phyloP scores from a whole-genome alignment of 257 asterid species.

The Capsicum baccatum region DNA sequence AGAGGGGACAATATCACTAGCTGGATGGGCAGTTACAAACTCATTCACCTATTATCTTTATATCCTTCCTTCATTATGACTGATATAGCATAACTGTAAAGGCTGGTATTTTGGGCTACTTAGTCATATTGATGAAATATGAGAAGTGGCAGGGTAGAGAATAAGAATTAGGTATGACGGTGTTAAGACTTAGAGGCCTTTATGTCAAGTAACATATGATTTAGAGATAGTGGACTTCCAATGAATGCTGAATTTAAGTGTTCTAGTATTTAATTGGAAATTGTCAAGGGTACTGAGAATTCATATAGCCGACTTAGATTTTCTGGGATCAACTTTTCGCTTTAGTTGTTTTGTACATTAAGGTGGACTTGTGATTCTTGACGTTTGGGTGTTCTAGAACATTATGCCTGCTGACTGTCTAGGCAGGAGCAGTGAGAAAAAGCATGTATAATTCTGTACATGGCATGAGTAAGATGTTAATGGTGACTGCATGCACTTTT shows the following conservation, averaged over 20 bases:
- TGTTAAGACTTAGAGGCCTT: not conserved
- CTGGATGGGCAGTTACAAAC: no score
- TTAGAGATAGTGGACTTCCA: not conserved
- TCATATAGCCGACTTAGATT: not conserved
- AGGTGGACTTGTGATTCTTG: not conserved
- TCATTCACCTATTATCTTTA: not conserved
- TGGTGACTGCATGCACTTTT: not conserved
- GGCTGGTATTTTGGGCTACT: no score
- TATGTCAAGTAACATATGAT: not conserved
- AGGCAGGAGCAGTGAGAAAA: not conserved
- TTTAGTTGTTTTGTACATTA: not conserved
- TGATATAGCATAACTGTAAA: not conserved
- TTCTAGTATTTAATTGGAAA: not conserved
- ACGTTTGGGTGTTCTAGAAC: not conserved
- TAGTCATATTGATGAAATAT: no score
- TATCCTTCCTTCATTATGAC: not conserved
- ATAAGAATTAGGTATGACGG: not conserved
- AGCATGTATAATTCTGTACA: not conserved
- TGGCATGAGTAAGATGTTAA: not conserved
- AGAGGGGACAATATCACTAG: no score
- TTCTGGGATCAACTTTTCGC: not conserved
- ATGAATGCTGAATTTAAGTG: not conserved
- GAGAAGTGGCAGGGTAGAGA: not conserved
- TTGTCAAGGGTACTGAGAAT: not conserved
- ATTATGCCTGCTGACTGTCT: not conserved